Evolutionary conservation across 1,284 basidiomycete genomes (phyloP).

Genomic region (Trichosporon sp.): DNA sequence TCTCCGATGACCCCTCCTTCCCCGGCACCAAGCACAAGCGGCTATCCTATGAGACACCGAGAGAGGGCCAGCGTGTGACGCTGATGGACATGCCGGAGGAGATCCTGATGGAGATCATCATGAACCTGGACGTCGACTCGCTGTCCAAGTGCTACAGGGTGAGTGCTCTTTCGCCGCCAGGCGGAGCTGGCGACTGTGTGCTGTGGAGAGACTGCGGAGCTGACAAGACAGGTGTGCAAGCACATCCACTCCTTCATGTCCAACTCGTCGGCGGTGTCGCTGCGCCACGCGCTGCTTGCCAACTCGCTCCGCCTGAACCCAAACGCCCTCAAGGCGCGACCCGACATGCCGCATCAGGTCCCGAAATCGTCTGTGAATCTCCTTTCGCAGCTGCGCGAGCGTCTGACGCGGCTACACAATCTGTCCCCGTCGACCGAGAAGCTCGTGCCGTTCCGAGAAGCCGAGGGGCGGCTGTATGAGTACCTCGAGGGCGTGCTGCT

Average conservation of each 20-base stretch:
- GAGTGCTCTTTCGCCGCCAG: background rate
- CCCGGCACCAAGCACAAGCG: conserved; percentile 4
- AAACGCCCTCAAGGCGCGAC: conserved; percentile 50
- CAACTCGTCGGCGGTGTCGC: conserved; percentile 58
- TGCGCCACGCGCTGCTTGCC: conserved; percentile 76
- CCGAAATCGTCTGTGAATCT: conserved; percentile 56
- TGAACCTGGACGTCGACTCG: conserved; percentile 13
- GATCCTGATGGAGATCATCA: conserved; percentile 18
- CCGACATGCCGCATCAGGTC: conserved; percentile 34
- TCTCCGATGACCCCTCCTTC: background rate
- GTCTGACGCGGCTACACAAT: conserved; percentile 48
- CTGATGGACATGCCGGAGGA: conserved; percentile 17
- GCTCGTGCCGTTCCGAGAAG: conserved; percentile 42
- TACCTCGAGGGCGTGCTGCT: conserved; percentile 54
- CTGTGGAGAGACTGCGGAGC: background rate
- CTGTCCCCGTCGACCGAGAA: conserved; percentile 36
- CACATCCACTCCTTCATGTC: conserved; percentile 33
- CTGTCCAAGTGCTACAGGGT: conserved; percentile 19
- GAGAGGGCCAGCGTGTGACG: conserved; percentile 1
- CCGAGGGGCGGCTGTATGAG: conserved; percentile 53
- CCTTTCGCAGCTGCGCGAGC: conserved; percentile 45
- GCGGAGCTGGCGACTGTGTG: background rate
- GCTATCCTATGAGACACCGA: conserved; percentile 4
- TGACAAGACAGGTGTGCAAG: conserved; percentile 24
- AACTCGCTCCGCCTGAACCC: conserved; percentile 68